Conservation (phyloP, 371 early-diverging fungal genomes). For the Syncephalis plumigaleata region DNA sequence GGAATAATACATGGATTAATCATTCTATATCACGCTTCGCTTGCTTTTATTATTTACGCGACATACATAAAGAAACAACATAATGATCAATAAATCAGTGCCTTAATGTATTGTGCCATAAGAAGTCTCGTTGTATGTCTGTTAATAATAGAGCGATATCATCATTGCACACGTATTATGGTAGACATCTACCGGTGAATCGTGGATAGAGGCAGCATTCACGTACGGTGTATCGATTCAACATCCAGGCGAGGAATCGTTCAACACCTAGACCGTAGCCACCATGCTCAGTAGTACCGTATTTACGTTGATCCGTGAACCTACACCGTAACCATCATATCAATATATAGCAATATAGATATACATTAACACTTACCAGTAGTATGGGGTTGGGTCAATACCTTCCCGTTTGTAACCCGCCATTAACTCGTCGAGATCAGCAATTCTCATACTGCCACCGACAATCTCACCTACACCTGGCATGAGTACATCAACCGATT, state of each 20-base stretch:
- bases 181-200: conserved; percentile 77
- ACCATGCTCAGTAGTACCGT: conserved; percentile 96
- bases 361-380: too few relatives aligned
- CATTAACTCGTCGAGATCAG: conserved; percentile 74
- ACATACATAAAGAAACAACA: too few relatives aligned
- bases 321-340: conserved; percentile 4
- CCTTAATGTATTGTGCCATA: too few relatives aligned
- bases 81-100: too few relatives aligned
- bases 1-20: too few relatives aligned
- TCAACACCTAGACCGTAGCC: conserved; percentile 99
- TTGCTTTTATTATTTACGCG: too few relatives aligned
- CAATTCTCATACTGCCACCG: conserved; percentile 99
- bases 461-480: conserved; percentile 99
- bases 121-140: too few relatives aligned
- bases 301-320: conserved; percentile 97
- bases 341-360: background rate
- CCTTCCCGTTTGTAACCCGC: conserved; percentile 95
- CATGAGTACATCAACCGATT: conserved; percentile 97
- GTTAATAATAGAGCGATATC: too few relatives aligned
- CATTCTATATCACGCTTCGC: too few relatives aligned
- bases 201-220: conserved; percentile 96
- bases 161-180: conserved; percentile 25
- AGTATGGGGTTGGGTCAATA: conserved; percentile 93
- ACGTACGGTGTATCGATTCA: conserved; percentile 85
- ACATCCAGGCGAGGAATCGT: conserved; percentile 95